phyloP scores from a whole-genome alignment of 768 basidiomycete species.

The Paxillus involutus region DNA sequence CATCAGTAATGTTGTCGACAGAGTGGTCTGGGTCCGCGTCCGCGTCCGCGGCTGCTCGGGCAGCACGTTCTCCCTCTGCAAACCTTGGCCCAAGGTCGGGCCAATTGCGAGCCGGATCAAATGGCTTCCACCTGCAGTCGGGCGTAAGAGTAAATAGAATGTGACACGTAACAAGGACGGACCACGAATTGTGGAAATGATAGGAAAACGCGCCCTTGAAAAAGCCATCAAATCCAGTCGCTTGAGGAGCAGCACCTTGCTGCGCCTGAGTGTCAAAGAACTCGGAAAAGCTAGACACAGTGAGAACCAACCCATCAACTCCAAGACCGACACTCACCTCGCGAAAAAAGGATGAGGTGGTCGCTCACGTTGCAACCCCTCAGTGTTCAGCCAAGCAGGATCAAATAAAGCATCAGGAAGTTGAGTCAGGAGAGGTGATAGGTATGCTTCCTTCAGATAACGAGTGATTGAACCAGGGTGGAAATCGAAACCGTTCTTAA shows the following conservation, averaged over 20 bases:
- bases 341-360: constrained; percentile 93
- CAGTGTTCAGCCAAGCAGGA: constrained; percentile 92
- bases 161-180: constrained; percentile 10
- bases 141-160: not conserved
- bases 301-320: not conserved
- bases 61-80: constrained; percentile 66
- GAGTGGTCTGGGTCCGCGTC: constrained; percentile 20
- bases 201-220: constrained; percentile 93
- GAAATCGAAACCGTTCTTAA: constrained; percentile 91
- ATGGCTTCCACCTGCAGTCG: constrained; percentile 82
- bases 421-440: constrained; percentile 75
- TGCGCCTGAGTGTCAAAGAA: constrained; percentile 77
- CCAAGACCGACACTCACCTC: constrained; percentile 46
- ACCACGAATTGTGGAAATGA: constrained; percentile 95
- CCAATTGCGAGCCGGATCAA: constrained; percentile 84
- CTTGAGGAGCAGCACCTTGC: constrained; percentile 75
- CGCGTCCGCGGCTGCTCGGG: constrained; percentile 39
- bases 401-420: constrained; percentile 93
- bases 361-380: constrained; percentile 84
- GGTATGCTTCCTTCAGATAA: constrained; percentile 80
- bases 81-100: constrained; percentile 87
- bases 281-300: constrained; percentile 62
- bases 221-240: constrained; percentile 87
- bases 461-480: constrained; percentile 90
- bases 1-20: constrained; percentile 47